Evolutionary conservation across 2,329 filamentous ascomycete species (phyloP).

Genomic region (Clarireedia hainanense): DNA sequence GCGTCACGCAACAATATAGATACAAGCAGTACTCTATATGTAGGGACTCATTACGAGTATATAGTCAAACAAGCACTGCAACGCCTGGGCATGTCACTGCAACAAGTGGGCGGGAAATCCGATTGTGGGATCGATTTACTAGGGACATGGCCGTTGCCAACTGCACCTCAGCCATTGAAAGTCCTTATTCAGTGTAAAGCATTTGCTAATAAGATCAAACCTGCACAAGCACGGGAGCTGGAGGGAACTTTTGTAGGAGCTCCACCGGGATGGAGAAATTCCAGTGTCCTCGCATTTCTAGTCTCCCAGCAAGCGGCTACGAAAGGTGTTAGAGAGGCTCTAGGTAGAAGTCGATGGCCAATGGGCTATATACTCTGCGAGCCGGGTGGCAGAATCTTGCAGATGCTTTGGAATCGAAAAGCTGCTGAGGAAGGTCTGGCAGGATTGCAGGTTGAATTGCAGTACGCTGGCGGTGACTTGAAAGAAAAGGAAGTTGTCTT

Average conservation of each 20-base stretch:
- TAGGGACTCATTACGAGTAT: conserved; percentile 75
- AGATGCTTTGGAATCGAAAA: conserved; percentile 65
- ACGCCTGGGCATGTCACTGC: conserved; percentile 55
- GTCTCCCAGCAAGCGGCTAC: conserved; percentile 65
- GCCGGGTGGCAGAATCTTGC: conserved; percentile 47
- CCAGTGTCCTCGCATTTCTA: conserved; percentile 60
- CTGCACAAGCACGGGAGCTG: conserved; percentile 62
- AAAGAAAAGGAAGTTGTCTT: conserved; percentile 39
- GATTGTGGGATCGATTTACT: conserved; percentile 70
- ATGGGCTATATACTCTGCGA: conserved; percentile 64
- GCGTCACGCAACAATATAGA: conserved; percentile 48
- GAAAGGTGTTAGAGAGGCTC: conserved; percentile 65
- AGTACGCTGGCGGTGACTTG: conserved; percentile 30
- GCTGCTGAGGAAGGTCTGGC: conserved; percentile 56
- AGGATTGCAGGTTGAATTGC: conserved; percentile 46
- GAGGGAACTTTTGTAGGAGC: conserved; percentile 71
- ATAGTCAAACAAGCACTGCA: conserved; percentile 48
- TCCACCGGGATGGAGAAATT: conserved; percentile 60
- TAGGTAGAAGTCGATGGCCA: conserved; percentile 59
- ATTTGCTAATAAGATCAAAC: conserved; percentile 41
- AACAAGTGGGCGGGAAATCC: conserved; percentile 55
- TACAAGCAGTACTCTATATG: conserved; percentile 49
- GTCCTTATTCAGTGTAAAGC: conserved; percentile 64
- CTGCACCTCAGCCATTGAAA: conserved; percentile 33
- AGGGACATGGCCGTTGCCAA: conserved; percentile 59